phyloP scores from a whole-genome alignment of 495 filamentous ascomycete species.

The Hypoxylon crocopeplum region DNA sequence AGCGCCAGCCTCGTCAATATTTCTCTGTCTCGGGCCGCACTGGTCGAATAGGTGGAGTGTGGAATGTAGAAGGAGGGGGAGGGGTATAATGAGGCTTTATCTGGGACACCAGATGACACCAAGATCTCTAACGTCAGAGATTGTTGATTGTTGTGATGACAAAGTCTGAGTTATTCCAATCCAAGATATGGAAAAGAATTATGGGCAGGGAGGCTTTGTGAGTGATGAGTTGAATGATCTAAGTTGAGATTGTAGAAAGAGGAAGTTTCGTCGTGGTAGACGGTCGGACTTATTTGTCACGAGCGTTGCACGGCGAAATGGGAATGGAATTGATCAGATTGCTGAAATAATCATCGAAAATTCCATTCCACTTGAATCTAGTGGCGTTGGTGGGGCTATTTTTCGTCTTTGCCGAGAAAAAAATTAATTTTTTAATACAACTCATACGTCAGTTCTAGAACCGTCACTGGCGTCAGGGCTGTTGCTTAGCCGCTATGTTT shows the following conservation, averaged over 20 bases:
- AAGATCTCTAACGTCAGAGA: conserved; percentile 2
- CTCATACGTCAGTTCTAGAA: conserved; percentile 35
- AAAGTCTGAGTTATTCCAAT: too few species aligned
- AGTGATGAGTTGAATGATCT: too few species aligned
- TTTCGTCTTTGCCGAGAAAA: conserved; percentile 11
- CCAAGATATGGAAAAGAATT: too few species aligned
- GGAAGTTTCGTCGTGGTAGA: not conserved
- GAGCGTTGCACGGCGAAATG: not conserved
- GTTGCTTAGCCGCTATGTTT: too few species aligned
- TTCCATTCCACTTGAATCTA: conserved; percentile 16
- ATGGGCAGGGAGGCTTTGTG: too few species aligned
- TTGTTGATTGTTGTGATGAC: not conserved
- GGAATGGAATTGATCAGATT: conserved; percentile 26
- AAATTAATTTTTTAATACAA: conserved; percentile 12
- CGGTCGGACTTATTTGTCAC: conserved; percentile 8
- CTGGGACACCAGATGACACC: conserved; percentile 1
- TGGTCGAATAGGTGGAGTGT: not conserved
- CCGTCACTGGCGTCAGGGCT: conserved; percentile 4
- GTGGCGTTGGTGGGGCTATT: conserved; percentile 36
- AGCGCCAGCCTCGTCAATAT: conserved; percentile 3
- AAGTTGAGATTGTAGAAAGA: not conserved
- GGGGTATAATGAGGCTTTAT: conserved; percentile 35
- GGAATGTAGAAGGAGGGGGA: conserved; percentile 15
- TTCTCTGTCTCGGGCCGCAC: not conserved
- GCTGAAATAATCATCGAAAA: conserved; percentile 28